Conservation (phyloP, 2,329 filamentous ascomycete genomes). For the Pyrenophora tritici-repentis region DNA sequence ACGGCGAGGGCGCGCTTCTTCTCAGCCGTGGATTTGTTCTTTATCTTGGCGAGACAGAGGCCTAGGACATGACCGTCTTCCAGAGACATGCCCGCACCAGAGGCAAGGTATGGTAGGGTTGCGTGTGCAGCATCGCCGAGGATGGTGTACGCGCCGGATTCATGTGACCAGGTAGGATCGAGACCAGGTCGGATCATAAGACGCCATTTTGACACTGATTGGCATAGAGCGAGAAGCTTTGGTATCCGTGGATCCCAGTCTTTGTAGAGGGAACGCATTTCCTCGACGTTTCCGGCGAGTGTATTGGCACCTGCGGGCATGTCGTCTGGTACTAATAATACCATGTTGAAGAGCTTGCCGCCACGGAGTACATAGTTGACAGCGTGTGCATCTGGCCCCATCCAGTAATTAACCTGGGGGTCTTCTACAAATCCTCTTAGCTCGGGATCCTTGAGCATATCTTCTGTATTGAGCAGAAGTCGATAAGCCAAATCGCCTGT, state of each 20-base stretch:
- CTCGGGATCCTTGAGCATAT: conserved; percentile 55
- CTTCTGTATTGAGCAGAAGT: conserved; percentile 53
- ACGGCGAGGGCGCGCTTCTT: conserved; percentile 49
- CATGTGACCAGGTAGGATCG: conserved; percentile 61
- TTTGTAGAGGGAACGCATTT: conserved; percentile 59
- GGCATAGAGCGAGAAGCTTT: conserved; percentile 62
- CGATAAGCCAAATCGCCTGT: conserved; percentile 60
- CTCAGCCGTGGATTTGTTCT: conserved; percentile 43
- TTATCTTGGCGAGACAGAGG: conserved; percentile 57
- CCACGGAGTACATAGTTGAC: conserved; percentile 59
- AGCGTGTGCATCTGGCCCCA: conserved; percentile 57
- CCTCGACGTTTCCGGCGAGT: conserved; percentile 57
- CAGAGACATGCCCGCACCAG: conserved; percentile 63
- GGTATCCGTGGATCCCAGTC: conserved; percentile 62
- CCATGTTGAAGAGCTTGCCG: conserved; percentile 58
- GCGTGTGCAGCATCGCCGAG: conserved; percentile 69
- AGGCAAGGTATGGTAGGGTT: conserved; percentile 66
- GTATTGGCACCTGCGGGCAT: conserved; percentile 54
- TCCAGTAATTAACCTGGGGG: conserved; percentile 59
- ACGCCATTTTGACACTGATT: conserved; percentile 66
- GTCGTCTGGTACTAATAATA: conserved; percentile 57
- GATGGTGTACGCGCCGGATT: conserved; percentile 61
- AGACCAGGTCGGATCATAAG: conserved; percentile 62
- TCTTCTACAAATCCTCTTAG: conserved; percentile 53
- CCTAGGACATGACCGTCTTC: conserved; percentile 65